phyloP scores from a whole-genome alignment of 192 early-diverging fungal species.

The Jimgerdemannia flammicorona region DNA sequence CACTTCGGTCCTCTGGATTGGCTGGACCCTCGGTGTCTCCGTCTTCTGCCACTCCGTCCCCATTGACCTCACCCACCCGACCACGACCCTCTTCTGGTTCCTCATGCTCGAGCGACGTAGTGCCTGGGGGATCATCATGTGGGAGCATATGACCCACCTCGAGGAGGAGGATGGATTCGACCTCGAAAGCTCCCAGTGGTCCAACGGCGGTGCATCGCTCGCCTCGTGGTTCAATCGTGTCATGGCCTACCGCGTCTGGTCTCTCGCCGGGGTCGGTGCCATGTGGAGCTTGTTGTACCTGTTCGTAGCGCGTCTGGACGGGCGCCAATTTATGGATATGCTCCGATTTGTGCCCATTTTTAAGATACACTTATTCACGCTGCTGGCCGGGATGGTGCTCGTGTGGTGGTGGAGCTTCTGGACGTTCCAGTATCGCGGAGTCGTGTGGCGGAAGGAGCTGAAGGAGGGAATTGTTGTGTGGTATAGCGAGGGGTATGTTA shows the following conservation, averaged over 20 bases:
- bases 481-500: slow-evolving; percentile 17
- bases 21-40: slow-evolving; percentile 44
- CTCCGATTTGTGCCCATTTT: slow-evolving; percentile 32
- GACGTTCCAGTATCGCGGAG: slow-evolving; percentile 27
- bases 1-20: slow-evolving; percentile 54
- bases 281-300: slow-evolving; percentile 43
- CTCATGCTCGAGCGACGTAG: slow-evolving; percentile 43
- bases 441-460: slow-evolving; percentile 45
- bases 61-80: slow-evolving; percentile 18
- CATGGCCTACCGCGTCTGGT: slow-evolving; percentile 42
- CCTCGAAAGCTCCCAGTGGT: slow-evolving; percentile 7
- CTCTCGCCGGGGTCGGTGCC: slow-evolving; percentile 40
- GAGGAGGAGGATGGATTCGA: slow-evolving; percentile 33
- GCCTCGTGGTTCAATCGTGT: background rate
- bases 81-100: slow-evolving; percentile 39
- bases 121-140: slow-evolving; percentile 15
- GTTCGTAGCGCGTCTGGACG: slow-evolving; percentile 23
- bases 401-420: slow-evolving; percentile 56
- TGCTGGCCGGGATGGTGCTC: slow-evolving; percentile 38
- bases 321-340: slow-evolving; percentile 12
- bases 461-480: slow-evolving; percentile 51
- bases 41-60: slow-evolving; percentile 39
- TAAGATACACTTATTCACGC: slow-evolving; percentile 12
- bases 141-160: slow-evolving; percentile 46
- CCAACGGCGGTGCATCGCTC: background rate